These are phyloP conservation scores for Penicillium rolfsii DNA, from an alignment of 2,329 filamentous ascomycete genomes.

Conservation along the genomic window DNA sequence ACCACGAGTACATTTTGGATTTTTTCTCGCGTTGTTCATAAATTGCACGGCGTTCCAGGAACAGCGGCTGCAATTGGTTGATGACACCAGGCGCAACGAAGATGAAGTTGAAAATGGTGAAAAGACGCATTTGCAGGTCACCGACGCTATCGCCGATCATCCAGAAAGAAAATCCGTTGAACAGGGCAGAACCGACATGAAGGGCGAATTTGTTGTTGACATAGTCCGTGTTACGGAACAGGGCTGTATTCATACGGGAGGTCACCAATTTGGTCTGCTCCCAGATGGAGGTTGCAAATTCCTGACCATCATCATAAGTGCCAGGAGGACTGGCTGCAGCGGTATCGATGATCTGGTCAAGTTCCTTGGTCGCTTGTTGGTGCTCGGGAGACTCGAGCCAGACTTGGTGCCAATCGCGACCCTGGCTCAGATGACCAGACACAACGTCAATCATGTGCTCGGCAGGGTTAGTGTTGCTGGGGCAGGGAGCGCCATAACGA, in stretches of 20 bases:
- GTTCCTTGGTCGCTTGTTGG: conserved; percentile 61
- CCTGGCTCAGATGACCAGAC: conserved; percentile 54
- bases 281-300: conserved; percentile 67
- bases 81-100: too few relatives aligned
- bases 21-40: conserved; percentile 71
- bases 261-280: conserved; percentile 68
- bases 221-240: conserved; percentile 70
- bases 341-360: conserved; percentile 62
- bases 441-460: conserved; percentile 59
- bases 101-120: conserved; percentile 67
- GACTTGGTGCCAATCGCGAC: conserved; percentile 71
- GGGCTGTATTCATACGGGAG: conserved; percentile 65
- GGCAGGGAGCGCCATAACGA: conserved; percentile 65
- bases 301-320: conserved; percentile 50
- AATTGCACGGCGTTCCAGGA: conserved; percentile 69
- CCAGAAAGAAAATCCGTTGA: conserved; percentile 65
- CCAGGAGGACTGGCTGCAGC: conserved; percentile 48
- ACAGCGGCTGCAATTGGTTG: conserved; percentile 63
- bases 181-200: conserved; percentile 55
- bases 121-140: conserved; percentile 73
- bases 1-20: conserved; percentile 73
- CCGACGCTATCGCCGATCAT: conserved; percentile 64
- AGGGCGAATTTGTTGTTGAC: conserved; percentile 65
- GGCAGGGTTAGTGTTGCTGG: conserved; percentile 62
- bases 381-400: conserved; percentile 69